Base-by-base conservation (phyloP, 176 grass and related monocot species). In the Microstegium vimineum region DNA sequence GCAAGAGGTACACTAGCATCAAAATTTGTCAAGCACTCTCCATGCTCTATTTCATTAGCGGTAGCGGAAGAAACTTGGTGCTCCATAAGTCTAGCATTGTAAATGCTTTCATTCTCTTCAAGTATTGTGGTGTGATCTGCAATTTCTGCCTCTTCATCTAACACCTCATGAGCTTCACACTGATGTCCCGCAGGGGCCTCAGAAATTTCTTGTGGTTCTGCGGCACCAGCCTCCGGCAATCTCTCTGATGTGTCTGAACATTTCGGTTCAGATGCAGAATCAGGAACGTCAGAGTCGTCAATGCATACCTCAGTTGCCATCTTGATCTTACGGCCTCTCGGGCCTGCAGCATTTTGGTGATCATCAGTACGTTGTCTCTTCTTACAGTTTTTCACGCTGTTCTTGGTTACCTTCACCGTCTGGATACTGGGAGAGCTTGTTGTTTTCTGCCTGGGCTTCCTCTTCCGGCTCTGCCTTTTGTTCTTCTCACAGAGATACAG, bases 401-500 rank as follows among this genome's bases (percentile, higher is more conserved):
- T 78, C 26, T 78, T 87, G 25, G 30, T 73, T 18, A 5, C 20
- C 64, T 78, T 81, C 16, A 2, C 49, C 1, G 31, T 68, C 43
- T 40, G 61, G 47, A 27, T 10, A 16, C 47, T 13, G 9, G 20
- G 42, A 40, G 17, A 38, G 30, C 31, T 62, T 25, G 15, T 1
- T 40, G 15, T 1, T 40, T 62, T 62, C 69, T 23, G 38, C 3
- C 22, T 18, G 51, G 70, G 73, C 72, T 91, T 88, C 85, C 89
- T 78, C 80, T 94, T 87, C 82, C 33, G 15, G 76, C 45, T 91
- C 71, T 68, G 61, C 68, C 74, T 85, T 16, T 87, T 80, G 73
- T 85, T 94, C 71, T 10, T 78, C 60, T 91, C 84, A 1, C 89
- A 91, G 33, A 76, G 85, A 23, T 79, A 64, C 18, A 91, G 34